A percentile compares a stretch with the other conserved stretches of the same genome.
Conservation (phyloP, 2,329 filamentous ascomycete genomes). For the Calonectria ilicicola region DNA sequence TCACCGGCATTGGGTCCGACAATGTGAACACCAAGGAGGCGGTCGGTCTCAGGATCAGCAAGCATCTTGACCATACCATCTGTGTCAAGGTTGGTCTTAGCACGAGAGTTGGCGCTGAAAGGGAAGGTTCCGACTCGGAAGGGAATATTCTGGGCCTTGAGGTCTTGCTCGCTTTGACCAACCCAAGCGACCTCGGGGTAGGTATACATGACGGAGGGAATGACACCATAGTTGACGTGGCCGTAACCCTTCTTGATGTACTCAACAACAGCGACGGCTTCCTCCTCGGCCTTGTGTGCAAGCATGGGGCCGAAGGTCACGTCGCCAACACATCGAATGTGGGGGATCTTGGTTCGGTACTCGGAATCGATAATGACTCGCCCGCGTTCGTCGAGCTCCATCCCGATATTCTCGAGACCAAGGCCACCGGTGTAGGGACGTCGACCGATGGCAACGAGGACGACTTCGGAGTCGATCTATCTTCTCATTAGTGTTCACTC, state of each 20-base stretch:
- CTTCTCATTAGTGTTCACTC: slow-evolving; percentile 35
- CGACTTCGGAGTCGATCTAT: slow-evolving; percentile 91
- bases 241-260: slow-evolving; percentile 98
- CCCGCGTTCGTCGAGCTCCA: slow-evolving; percentile 92
- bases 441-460: slow-evolving; percentile 96
- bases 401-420: slow-evolving; percentile 91
- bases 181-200: slow-evolving; percentile 99
- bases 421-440: slow-evolving; percentile 94
- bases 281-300: slow-evolving; percentile 99
- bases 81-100: slow-evolving; percentile 97
- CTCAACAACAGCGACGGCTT: slow-evolving; percentile 93
- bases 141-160: slow-evolving; percentile 89
- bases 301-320: slow-evolving; percentile 98
- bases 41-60: slow-evolving; percentile 94
- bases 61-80: slow-evolving; percentile 98
- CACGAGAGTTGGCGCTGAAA: slow-evolving; percentile 97
- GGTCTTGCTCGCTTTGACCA: slow-evolving; percentile 94
- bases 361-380: slow-evolving; percentile 98
- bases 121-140: slow-evolving; percentile 96
- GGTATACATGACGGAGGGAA: slow-evolving; percentile 99
- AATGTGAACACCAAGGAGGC: slow-evolving; percentile 95
- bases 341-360: slow-evolving; percentile 96
- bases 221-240: slow-evolving; percentile 98
- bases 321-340: slow-evolving; percentile 97
- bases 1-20: slow-evolving; percentile 96